Evolutionary conservation across 345 rosid species (phyloP).

Genomic region (Linum tenue): DNA sequence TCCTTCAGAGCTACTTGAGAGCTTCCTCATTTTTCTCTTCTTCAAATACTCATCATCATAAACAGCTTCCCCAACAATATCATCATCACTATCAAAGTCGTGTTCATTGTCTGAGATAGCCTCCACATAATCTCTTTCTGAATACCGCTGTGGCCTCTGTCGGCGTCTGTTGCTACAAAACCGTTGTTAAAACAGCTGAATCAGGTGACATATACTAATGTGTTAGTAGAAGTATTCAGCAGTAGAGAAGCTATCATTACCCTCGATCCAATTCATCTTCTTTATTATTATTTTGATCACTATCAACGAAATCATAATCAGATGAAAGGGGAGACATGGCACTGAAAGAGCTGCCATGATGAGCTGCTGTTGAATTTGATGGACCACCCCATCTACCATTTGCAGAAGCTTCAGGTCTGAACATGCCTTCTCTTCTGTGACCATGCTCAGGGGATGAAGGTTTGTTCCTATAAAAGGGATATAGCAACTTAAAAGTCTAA

Average conservation of each 20-base stretch:
- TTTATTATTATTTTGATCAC: constrained; percentile 23
- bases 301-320: constrained; percentile 63
- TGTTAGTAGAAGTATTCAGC: not conserved
- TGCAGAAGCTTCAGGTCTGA: constrained; percentile 54
- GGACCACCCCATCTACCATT: constrained; percentile 64
- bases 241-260: constrained; percentile 26
- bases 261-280: constrained; percentile 59
- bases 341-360: constrained; percentile 37
- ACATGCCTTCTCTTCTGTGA: constrained; percentile 49
- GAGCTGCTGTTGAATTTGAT: constrained; percentile 20
- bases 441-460: constrained; percentile 74
- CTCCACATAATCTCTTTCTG: constrained; percentile 69
- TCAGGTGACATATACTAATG: too few relatives aligned
- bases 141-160: constrained; percentile 85
- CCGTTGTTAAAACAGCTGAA: not conserved
- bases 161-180: constrained; percentile 60
- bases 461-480: constrained; percentile 43
- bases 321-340: constrained; percentile 46
- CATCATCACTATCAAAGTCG: constrained; percentile 87
- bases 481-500: not conserved
- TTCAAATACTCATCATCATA: constrained; percentile 93
- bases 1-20: constrained; percentile 91
- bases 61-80: constrained; percentile 96
- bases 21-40: constrained; percentile 69
- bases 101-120: constrained; percentile 84